Base-by-base conservation (phyloP, 805 yeast genomes). In the Yueomyces sp. region DNA sequence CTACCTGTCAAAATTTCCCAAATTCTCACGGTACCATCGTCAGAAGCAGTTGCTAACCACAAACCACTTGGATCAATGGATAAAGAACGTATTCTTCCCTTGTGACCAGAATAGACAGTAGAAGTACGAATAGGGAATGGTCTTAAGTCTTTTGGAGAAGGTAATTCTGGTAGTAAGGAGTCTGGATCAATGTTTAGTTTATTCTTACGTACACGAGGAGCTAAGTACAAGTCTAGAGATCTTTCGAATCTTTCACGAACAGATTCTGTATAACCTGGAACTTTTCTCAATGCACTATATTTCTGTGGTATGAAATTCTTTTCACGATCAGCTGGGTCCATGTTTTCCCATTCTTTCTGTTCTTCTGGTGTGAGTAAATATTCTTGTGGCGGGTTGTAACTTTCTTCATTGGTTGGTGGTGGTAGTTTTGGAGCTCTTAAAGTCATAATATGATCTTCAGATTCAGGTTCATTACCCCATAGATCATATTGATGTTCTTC, bases 1-100 rank as follows among this genome's bases (percentile, higher is more conserved):
- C 98, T 79, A 40, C 98, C 98, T 4, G 96, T 85, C 47, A 87
- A 67, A 26, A 87, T 80, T 67, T 92, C 98, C 97, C 98, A 92
- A n/a, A 92, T 73, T 53, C 96, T 75, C 5, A 92, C 88, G 19
- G 88, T 75, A 44, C 97, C 97, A 60, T 92, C 98, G 60, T 92
- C 97, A 19, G 95, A 84, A 46, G 96, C 98, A 3, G 98, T 92
- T 26, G 98, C 98, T 45, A 92, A 69, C 92, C 95, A 92, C 53
- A 82, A 70, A 4, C 98, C 98, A 32, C 79, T 70, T 42, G 95
- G 94, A 59, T 90, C 95, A 40, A 90, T 74, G 6, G 88, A 76
- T 30, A 92, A 57, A 2, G 90, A 72, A 62, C 98, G 79, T 41
- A 92, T 79, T 55, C 80, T 80, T 39, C 81, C 95, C 38, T 67